Conservation (phyloP, 495 filamentous ascomycete species). For the Podospora didyma region DNA sequence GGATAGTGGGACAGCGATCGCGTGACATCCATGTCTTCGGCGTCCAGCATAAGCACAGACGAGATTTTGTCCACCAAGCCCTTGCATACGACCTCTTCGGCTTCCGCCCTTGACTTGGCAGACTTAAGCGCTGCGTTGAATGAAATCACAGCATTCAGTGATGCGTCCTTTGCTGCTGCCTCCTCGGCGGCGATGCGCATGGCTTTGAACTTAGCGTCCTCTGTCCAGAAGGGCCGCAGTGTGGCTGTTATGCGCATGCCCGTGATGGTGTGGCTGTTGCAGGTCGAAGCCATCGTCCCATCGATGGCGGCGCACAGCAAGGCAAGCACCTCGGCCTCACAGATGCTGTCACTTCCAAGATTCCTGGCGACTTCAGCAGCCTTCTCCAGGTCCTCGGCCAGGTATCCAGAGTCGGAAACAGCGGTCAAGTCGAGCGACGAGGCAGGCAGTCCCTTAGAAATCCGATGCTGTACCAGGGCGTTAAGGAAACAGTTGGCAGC, state of each 20-base stretch:
- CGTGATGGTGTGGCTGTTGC: conserved; percentile 49
- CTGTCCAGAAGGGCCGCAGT: conserved; percentile 46
- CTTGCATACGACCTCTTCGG: conserved; percentile 42
- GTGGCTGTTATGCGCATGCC: conserved; percentile 46
- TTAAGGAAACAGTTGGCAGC: conserved; percentile 63
- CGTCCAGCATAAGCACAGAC: conserved; percentile 47
- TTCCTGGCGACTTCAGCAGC: conserved; percentile 44
- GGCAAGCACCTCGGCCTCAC: conserved; percentile 48
- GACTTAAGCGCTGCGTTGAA: conserved; percentile 40
- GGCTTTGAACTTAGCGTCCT: conserved; percentile 49
- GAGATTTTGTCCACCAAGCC: conserved; percentile 45
- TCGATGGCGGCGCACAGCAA: conserved; percentile 45
- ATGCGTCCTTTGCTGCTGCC: conserved; percentile 32
- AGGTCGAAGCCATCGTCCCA: conserved; percentile 31
- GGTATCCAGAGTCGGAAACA: conserved; percentile 54
- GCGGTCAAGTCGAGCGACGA: conserved; percentile 53
- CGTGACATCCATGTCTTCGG: conserved; percentile 48
- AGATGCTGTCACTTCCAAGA: conserved; percentile 48
- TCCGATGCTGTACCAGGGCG: conserved; percentile 46
- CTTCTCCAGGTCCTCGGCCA: conserved; percentile 44
- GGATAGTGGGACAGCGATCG: conserved; percentile 47
- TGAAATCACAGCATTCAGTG: conserved; percentile 31
- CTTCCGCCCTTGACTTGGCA: conserved; percentile 39
- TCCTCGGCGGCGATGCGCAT: conserved; percentile 46
- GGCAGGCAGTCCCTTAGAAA: conserved; percentile 40